A percentile compares a stretch with the other conserved stretches of the same genome.
These are phyloP conservation scores for Simmondsia chinensis DNA, from an alignment of 148 eudicot species.

Conservation along the genomic window DNA sequence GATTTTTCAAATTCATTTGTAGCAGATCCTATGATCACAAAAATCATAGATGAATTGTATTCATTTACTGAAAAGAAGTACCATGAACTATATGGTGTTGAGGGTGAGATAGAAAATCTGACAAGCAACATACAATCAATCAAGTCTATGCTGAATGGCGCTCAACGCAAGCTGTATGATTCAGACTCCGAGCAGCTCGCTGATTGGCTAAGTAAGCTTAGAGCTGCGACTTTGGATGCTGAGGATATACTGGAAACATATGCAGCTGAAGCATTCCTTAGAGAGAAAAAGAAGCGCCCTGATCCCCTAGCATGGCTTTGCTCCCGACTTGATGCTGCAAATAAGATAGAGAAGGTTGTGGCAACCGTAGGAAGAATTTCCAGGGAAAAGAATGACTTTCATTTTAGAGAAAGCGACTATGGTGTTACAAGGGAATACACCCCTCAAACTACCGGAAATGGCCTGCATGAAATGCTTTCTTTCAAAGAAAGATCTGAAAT, in stretches of 20 bases:
- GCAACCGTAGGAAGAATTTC: slow-evolving; percentile 5
- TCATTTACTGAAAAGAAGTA: slow-evolving; percentile 4
- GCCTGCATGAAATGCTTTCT: background rate
- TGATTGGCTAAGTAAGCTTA: slow-evolving; percentile 21
- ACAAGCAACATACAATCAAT: slow-evolving; percentile 4
- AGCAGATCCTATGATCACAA: slow-evolving; percentile 3
- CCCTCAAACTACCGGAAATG: background rate
- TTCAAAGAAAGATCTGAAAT: slow-evolving; percentile 1
- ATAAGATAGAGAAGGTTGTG: slow-evolving; percentile 3
- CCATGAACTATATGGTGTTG: slow-evolving; percentile 11
- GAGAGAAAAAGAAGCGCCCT: slow-evolving; percentile 1
- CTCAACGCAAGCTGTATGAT: slow-evolving; percentile 7
- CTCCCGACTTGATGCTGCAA: slow-evolving; percentile 2
- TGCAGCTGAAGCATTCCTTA: slow-evolving; percentile 14
- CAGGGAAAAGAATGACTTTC: slow-evolving; percentile 5
- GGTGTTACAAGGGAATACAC: background rate
- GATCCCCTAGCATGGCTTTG: slow-evolving; percentile 1
- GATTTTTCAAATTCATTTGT: background rate
- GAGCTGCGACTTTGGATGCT: slow-evolving; percentile 20
- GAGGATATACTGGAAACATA: slow-evolving; percentile 15
- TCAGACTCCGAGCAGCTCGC: background rate
- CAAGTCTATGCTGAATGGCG: slow-evolving; percentile 9
- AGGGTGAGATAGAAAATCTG: slow-evolving; percentile 10
- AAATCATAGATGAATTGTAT: background rate
- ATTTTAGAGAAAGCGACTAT: background rate